A percentile compares a stretch with the other conserved stretches of the same genome.
These are phyloP conservation scores for Pseudodiploospora longispora DNA, from an alignment of 2,329 filamentous ascomycete species.

Conservation along the genomic window DNA sequence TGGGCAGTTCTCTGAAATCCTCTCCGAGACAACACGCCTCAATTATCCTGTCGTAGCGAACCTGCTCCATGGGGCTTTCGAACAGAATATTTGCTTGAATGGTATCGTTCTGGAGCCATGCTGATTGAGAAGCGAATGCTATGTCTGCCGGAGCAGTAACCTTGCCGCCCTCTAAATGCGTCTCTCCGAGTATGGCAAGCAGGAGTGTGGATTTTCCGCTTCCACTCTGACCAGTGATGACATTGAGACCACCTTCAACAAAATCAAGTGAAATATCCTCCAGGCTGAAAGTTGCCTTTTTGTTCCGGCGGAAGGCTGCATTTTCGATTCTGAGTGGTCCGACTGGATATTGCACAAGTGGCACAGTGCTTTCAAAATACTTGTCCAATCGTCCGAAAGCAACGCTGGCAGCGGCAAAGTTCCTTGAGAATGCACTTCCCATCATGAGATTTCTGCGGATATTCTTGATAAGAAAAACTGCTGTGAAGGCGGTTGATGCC, in stretches of 20 bases:
- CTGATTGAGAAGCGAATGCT: slow-evolving; percentile 48
- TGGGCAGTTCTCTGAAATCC: slow-evolving; percentile 43
- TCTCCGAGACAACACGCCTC: slow-evolving; percentile 45
- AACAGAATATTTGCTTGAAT: slow-evolving; percentile 49
- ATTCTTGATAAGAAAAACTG: slow-evolving; percentile 44
- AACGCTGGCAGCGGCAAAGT: slow-evolving; percentile 26
- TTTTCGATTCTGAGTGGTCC: slow-evolving; percentile 39
- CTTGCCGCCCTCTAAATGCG: slow-evolving; percentile 38
- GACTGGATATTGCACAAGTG: slow-evolving; percentile 37
- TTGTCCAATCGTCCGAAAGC: slow-evolving; percentile 45
- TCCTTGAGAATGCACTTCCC: slow-evolving; percentile 34
- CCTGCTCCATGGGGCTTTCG: slow-evolving; percentile 40
- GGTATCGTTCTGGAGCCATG: slow-evolving; percentile 51
- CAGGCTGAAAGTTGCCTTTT: slow-evolving; percentile 41
- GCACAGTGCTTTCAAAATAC: slow-evolving; percentile 44
- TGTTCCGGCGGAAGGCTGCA: slow-evolving; percentile 42
- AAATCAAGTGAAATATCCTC: slow-evolving; percentile 43
- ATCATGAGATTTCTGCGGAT: slow-evolving; percentile 45
- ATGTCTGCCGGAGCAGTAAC: slow-evolving; percentile 43
- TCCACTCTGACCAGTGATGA: slow-evolving; percentile 46
- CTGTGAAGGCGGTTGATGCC: slow-evolving; percentile 51
- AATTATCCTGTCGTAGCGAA: slow-evolving; percentile 47
- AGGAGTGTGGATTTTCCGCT: slow-evolving; percentile 51
- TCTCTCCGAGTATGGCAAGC: slow-evolving; percentile 46
- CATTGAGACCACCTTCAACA: slow-evolving; percentile 45